A percentile compares a stretch with the other conserved stretches of the same genome.
These are phyloP conservation scores for Amauroascus verrucosus DNA, from an alignment of 2,329 filamentous ascomycete genomes.

Conservation along the genomic window DNA sequence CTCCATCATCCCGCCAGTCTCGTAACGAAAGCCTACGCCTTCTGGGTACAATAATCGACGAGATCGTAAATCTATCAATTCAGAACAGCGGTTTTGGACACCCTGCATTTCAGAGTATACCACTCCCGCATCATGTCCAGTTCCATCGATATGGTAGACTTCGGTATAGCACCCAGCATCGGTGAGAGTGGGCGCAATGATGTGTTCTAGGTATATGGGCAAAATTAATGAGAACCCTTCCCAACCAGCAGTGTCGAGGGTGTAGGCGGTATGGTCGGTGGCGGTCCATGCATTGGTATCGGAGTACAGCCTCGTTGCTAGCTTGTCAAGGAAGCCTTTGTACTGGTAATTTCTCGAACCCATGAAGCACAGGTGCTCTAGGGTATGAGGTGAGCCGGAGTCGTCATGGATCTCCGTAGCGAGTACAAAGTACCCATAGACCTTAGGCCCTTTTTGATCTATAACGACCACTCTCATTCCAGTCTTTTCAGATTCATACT, in stretches of 20 bases:
- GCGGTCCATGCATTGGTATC: slow-evolving; percentile 95
- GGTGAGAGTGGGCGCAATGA: slow-evolving; percentile 81
- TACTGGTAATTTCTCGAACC: slow-evolving; percentile 89
- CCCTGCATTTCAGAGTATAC: slow-evolving; percentile 99
- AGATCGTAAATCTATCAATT: slow-evolving; percentile 78
- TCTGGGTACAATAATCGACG: slow-evolving; percentile 76
- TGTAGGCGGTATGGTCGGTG: slow-evolving; percentile 93
- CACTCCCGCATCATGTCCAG: slow-evolving; percentile 88
- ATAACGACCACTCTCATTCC: slow-evolving; percentile 92
- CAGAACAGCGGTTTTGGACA: slow-evolving; percentile 70
- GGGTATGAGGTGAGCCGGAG: slow-evolving; percentile 78
- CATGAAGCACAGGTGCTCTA: slow-evolving; percentile 79
- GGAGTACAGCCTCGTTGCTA: slow-evolving; percentile 87
- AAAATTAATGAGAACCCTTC: slow-evolving; percentile 91
- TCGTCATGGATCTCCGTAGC: slow-evolving; percentile 97
- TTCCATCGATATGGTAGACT: slow-evolving; percentile 88
- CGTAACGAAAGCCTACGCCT: slow-evolving; percentile 85
- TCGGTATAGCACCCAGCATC: slow-evolving; percentile 91
- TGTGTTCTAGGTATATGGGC: slow-evolving; percentile 89
- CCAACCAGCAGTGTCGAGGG: slow-evolving; percentile 90
- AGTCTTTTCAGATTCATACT: slow-evolving; percentile 91
- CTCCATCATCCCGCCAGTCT: slow-evolving; percentile 97
- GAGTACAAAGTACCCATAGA: slow-evolving; percentile 87
- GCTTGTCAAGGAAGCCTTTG: slow-evolving; percentile 88
- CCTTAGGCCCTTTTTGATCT: slow-evolving; percentile 86